These are phyloP conservation scores for Aspergillus sp. DNA, from an alignment of 2,329 filamentous ascomycete species.

Conservation along the genomic window DNA sequence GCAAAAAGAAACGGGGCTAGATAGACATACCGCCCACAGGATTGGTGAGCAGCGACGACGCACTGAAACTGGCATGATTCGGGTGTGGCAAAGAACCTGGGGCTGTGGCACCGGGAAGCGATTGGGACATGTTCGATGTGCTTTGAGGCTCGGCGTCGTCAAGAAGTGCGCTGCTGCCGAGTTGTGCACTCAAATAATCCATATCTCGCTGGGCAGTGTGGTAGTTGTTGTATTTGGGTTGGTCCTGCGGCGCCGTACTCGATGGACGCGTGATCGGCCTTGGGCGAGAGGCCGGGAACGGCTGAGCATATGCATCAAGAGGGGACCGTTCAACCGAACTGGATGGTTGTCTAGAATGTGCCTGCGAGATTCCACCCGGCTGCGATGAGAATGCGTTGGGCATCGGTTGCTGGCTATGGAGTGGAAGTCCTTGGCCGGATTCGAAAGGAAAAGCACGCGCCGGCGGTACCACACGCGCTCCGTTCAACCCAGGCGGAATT, in stretches of 20 bases:
- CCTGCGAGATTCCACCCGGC: constrained; percentile 35
- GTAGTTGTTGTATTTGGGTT: constrained; percentile 32
- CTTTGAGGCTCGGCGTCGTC: constrained; percentile 63
- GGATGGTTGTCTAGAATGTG: constrained; percentile 70
- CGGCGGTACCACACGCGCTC: constrained; percentile 50
- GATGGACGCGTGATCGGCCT: constrained; percentile 80
- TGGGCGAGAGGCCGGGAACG: constrained; percentile 70
- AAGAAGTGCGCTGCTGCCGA: constrained; percentile 84
- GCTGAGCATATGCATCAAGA: constrained; percentile 51
- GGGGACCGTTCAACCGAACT: constrained; percentile 48
- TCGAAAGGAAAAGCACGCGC: constrained; percentile 48
- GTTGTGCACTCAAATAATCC: constrained; percentile 64
- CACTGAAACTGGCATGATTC: constrained; percentile 34
- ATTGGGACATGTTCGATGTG: constrained; percentile 37
- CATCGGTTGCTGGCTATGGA: constrained; percentile 36
- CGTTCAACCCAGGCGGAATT: constrained; percentile 52
- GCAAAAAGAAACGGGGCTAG: constrained; percentile 3
- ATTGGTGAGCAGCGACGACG: constrained; percentile 35
- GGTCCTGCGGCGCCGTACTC: constrained; percentile 53
- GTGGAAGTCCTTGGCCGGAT: constrained; percentile 31
- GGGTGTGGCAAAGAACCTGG: constrained; percentile 40
- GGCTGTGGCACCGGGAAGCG: constrained; percentile 43
- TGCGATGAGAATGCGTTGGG: constrained; percentile 24
- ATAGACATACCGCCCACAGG: constrained; percentile 30
- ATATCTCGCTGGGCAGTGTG: constrained; percentile 45